Conservation (phyloP, 805 yeast species). For the Kodamaea neixiangensis region DNA sequence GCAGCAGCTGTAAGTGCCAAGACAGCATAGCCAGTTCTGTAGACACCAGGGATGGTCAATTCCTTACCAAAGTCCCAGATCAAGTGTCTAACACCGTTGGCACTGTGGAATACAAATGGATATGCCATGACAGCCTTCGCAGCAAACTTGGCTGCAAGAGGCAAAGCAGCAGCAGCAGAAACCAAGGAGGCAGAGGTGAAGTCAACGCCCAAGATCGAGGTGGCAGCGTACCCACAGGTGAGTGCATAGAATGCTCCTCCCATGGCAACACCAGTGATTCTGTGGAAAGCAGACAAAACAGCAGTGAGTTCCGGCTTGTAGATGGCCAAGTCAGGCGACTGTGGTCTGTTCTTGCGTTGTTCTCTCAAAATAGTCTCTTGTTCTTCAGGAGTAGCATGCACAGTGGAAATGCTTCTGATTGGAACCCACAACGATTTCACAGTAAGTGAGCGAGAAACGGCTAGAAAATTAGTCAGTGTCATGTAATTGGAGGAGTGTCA, state of each 20-base stretch:
- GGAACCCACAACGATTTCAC: background rate
- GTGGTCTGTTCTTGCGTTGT: conserved; percentile 87
- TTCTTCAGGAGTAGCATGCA: conserved; percentile 55
- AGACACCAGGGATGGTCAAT: conserved; percentile 82
- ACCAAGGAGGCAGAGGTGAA: conserved; percentile 56
- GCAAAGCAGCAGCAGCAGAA: conserved; percentile 59
- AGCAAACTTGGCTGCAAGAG: conserved; percentile 59
- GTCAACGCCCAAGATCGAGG: conserved; percentile 59
- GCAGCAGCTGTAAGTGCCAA: conserved; percentile 61
- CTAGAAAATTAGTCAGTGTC: background rate
- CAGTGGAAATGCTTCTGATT: conserved; percentile 30
- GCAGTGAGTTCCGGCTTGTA: conserved; percentile 90
- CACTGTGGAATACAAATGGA: conserved; percentile 85
- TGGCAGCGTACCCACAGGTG: conserved; percentile 72
- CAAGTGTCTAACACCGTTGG: conserved; percentile 90
- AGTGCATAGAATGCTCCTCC: conserved; percentile 79
- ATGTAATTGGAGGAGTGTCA: background rate
- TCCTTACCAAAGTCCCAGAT: conserved; percentile 89
- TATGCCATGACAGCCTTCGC: conserved; percentile 71
- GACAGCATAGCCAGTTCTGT: conserved; percentile 87
- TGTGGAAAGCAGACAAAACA: conserved; percentile 78
- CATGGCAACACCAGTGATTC: conserved; percentile 83
- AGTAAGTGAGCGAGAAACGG: background rate
- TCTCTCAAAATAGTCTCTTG: conserved; percentile 70
- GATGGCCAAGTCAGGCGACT: conserved; percentile 88